phyloP scores from a whole-genome alignment of 1,284 basidiomycete genomes.

The Cryptococcus deneoformans region DNA sequence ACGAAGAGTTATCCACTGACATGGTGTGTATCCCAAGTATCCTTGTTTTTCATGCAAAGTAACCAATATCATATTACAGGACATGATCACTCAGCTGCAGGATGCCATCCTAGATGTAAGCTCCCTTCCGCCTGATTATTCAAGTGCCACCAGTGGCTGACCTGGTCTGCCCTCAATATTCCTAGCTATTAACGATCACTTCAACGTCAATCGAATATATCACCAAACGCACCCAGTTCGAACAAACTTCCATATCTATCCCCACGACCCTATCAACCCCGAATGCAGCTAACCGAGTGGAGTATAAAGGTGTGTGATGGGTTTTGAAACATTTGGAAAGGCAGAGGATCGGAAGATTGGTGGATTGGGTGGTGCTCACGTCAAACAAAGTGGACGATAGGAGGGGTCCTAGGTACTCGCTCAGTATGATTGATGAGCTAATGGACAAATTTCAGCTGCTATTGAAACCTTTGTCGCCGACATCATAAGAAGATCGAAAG shows the following conservation, averaged over 20 bases:
- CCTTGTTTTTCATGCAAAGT: neutral
- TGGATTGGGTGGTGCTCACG: neutral
- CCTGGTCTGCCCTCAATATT: neutral
- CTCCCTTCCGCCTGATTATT: neutral
- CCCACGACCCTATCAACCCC: conserved; percentile 36
- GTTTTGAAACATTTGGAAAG: neutral
- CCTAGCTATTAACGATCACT: conserved; percentile 47
- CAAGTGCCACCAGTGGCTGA: neutral
- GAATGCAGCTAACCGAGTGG: conserved; percentile 28
- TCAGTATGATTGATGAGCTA: no score
- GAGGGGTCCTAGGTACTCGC: no score
- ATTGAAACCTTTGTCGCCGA: conserved; percentile 45
- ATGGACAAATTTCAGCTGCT: conserved; percentile 22
- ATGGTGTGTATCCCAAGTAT: conserved; percentile 30
- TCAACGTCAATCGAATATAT: conserved; percentile 48
- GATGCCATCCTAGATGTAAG: conserved; percentile 49
- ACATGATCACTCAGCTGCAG: conserved; percentile 51
- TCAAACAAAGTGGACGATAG: neutral
- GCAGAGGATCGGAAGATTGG: neutral
- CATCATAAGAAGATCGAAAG: conserved; percentile 43
- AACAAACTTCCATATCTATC: conserved; percentile 39
- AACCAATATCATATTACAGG: conserved; percentile 18
- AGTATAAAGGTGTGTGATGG: conserved; percentile 31
- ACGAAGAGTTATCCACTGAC: conserved; percentile 49
- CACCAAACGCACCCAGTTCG: conserved; percentile 45